Base-by-base conservation (phyloP, 1,139 yeast genomes). In the Kurtzmaniella quercitrusa region DNA sequence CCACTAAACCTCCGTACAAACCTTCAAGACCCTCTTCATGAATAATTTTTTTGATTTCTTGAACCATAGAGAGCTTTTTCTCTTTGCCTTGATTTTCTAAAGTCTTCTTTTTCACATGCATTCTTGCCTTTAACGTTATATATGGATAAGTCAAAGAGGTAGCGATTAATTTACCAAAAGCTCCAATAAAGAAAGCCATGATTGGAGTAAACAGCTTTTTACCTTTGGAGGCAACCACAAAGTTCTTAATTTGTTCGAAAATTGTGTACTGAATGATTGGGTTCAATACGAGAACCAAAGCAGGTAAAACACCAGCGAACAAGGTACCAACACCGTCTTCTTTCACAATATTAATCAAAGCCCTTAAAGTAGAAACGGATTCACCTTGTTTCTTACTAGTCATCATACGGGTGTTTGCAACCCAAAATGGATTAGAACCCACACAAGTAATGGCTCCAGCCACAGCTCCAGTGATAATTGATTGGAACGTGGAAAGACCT, bases 361-460 rank as follows among this genome's bases (percentile, higher is more conserved):
- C 76, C 34, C 63, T 66, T 42, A 84, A 55, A 2, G 88, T 77
- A 23, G 71, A 66, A n/a, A 50, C 47, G 6, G 60, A 49, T 54
- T 51, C 68, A 44, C 64, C 59, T 50, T 60, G 59, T 48, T 67
- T 66, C 50, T 68, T 65, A 33, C 71, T 84, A 4, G 95, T 85
- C 83, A 85, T 82, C 64, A 71, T 70, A 47, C 96, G 74, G 2
- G 96, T 88, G 59, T 88, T 88, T 43, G 93, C 94, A 33, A 88
- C 95, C 98, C 98, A 89, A 53, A 89, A 82, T 30, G 98, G 98
- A 63, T 91, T 91, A n/a, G 96, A 83, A 15, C 85, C 76, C 18
- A 87, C 70, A 45, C 91, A 87, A 2, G 97, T 88, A 36, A 89
- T 78, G 7, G 91, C 78, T 0, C 98, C 97, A 2, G 97, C 95